Evolutionary conservation across 495 filamentous ascomycete genomes (phyloP).

Genomic region (Daldinia childiae): DNA sequence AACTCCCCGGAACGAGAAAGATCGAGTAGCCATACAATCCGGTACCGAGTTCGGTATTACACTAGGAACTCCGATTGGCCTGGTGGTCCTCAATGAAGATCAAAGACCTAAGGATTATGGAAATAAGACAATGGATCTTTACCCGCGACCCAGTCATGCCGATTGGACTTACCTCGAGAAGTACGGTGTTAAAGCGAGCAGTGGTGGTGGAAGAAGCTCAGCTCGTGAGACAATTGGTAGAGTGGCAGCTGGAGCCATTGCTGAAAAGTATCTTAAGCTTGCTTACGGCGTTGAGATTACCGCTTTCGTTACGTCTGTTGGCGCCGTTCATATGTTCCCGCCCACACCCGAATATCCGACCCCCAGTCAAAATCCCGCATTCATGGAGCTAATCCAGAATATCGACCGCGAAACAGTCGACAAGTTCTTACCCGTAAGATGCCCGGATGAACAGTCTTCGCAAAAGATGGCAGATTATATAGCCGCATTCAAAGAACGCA

Average conservation of each 20-base stretch:
- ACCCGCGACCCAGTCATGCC: slow-evolving; percentile 91
- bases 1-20: slow-evolving; percentile 93
- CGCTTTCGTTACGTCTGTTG: slow-evolving; percentile 89
- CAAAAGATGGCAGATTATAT: slow-evolving; percentile 82
- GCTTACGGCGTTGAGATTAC: slow-evolving; percentile 90
- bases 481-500: slow-evolving; percentile 77
- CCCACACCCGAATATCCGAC: slow-evolving; percentile 78
- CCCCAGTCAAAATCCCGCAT: slow-evolving; percentile 81
- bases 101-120: slow-evolving; percentile 95
- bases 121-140: slow-evolving; percentile 87
- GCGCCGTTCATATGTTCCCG: slow-evolving; percentile 82
- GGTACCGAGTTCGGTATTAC: slow-evolving; percentile 94
- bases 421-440: slow-evolving; percentile 82
- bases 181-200: slow-evolving; percentile 94
- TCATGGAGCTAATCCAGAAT: slow-evolving; percentile 76
- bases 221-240: slow-evolving; percentile 94
- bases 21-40: slow-evolving; percentile 90
- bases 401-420: slow-evolving; percentile 86
- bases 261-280: slow-evolving; percentile 88
- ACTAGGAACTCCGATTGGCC: slow-evolving; percentile 88
- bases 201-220: slow-evolving; percentile 89
- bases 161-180: slow-evolving; percentile 98
- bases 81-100: slow-evolving; percentile 91
- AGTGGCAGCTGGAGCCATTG: slow-evolving; percentile 93
- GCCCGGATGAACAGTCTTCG: slow-evolving; percentile 73